A percentile compares a stretch with the other conserved stretches of the same genome.
Conservation (phyloP, 305 asterid species). For the Solanum hybrid region DNA sequence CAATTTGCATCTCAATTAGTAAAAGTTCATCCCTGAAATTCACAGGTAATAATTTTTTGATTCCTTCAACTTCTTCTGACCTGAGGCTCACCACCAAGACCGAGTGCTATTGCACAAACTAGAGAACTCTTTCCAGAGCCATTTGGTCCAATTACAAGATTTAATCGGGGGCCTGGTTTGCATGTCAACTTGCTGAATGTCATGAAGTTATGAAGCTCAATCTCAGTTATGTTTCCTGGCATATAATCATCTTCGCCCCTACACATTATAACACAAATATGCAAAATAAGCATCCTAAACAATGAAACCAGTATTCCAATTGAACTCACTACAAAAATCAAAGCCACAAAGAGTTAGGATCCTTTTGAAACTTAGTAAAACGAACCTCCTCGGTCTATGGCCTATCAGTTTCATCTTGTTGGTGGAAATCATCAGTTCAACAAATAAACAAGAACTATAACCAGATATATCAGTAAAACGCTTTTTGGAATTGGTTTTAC, state of each 20-base stretch:
- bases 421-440: background rate
- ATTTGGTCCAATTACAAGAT: slow-evolving; percentile 95
- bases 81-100: slow-evolving; percentile 97
- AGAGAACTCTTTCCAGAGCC: slow-evolving; percentile 98
- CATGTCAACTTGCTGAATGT: slow-evolving; percentile 62
- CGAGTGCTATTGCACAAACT: slow-evolving; percentile 94
- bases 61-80: slow-evolving; percentile 19
- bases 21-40: background rate
- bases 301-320: background rate
- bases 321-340: background rate
- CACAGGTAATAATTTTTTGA: background rate
- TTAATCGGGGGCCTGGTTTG: slow-evolving; percentile 79
- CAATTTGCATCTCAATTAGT: slow-evolving; percentile 1
- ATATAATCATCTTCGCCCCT: slow-evolving; percentile 79
- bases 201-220: slow-evolving; percentile 89
- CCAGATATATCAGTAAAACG: background rate
- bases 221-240: slow-evolving; percentile 73
- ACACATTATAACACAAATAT: slow-evolving; percentile 5
- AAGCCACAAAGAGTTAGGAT: background rate
- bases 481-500: background rate
- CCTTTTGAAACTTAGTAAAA: background rate
- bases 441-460: background rate
- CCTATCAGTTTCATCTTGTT: background rate
- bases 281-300: background rate
- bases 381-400: background rate